These are phyloP conservation scores for Xylaria hypoxylon DNA, from an alignment of 2,329 filamentous ascomycete species.

Conservation along the genomic window DNA sequence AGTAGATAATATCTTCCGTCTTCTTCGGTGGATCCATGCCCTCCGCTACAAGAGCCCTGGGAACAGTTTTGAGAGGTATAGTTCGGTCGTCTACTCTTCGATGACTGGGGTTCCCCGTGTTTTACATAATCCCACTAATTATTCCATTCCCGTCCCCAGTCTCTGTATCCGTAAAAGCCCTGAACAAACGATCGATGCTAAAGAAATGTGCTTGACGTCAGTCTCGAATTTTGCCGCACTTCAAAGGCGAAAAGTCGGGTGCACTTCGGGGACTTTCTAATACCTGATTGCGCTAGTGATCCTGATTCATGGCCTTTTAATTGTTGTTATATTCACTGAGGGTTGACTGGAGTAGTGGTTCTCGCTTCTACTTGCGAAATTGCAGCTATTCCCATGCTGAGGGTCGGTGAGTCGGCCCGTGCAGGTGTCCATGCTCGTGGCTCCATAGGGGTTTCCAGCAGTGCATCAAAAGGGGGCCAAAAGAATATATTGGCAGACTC, in stretches of 20 bases:
- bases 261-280: constrained; percentile 14
- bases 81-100: not conserved
- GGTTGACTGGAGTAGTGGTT: not conserved
- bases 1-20: not conserved
- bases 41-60: not conserved
- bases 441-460: constrained; percentile 24
- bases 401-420: constrained; percentile 35
- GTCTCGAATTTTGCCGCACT: constrained; percentile 13
- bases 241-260: constrained; percentile 3
- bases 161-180: not conserved
- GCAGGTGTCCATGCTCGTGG: constrained; percentile 22
- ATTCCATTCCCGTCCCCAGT: constrained; percentile 27
- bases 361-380: constrained; percentile 15
- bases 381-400: constrained; percentile 18
- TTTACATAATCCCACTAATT: constrained; percentile 17
- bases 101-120: constrained; percentile 9
- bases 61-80: too few relatives aligned
- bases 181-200: not conserved
- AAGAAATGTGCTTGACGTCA: constrained; percentile 8
- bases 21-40: not conserved
- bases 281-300: not conserved
- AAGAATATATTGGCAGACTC: constrained; percentile 23
- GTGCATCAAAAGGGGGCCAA: constrained; percentile 24
- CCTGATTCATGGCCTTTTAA: not conserved
- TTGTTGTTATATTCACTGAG: not conserved